Conservation (phyloP, 2,329 filamentous ascomycete species). For the Fusarium beomiforme region DNA sequence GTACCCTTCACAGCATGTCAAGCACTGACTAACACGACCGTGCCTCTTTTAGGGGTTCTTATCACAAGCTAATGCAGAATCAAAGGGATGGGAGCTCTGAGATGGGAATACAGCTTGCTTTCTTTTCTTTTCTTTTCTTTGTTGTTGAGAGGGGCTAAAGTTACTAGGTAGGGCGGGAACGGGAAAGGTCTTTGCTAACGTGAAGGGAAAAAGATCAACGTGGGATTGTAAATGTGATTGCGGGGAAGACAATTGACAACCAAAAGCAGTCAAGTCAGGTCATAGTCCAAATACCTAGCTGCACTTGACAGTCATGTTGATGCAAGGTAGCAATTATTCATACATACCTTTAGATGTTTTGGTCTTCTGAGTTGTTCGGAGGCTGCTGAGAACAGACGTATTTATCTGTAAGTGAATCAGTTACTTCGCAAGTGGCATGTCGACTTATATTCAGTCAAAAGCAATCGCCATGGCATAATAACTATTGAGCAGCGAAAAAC, state of each 20-base stretch:
- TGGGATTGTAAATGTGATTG: neutral
- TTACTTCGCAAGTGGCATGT: neutral
- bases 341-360: constrained; percentile 2
- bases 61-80: constrained; percentile 21
- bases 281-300: neutral
- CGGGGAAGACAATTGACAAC: constrained; percentile 12
- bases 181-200: neutral
- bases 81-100: neutral
- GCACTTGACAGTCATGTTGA: constrained; percentile 18
- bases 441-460: neutral
- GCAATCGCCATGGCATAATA: neutral
- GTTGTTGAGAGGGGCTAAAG: neutral
- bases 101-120: constrained; percentile 8
- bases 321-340: neutral
- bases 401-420: neutral
- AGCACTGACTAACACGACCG: neutral
- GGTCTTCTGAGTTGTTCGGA: neutral
- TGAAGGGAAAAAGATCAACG: constrained; percentile 7
- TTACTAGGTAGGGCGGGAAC: neutral
- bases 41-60: neutral
- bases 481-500: neutral
- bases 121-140: constrained; percentile 7
- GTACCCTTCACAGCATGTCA: neutral
- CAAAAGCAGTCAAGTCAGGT: constrained; percentile 16
- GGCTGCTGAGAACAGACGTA: neutral